phyloP scores from a whole-genome alignment of 2,329 filamentous ascomycete species.

The Furcasterigmium furcatum region DNA sequence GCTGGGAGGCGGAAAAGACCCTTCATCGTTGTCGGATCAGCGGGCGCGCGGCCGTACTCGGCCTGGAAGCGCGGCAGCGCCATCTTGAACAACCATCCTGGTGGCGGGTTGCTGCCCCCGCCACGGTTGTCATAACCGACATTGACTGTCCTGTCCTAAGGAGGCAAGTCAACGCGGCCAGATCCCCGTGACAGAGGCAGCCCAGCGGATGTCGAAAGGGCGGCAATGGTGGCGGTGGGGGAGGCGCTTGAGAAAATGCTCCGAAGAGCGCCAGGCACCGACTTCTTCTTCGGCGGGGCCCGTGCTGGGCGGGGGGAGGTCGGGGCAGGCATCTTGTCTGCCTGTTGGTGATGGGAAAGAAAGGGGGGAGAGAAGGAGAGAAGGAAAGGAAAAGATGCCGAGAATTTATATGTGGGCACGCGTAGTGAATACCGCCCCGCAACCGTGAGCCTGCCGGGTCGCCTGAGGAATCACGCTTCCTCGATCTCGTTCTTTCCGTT shows the following conservation, averaged over 20 bases:
- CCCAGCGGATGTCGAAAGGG: background rate
- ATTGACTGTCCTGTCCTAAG: background rate
- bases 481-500: background rate
- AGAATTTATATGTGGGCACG: background rate
- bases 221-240: background rate
- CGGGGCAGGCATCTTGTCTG: background rate
- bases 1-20: background rate
- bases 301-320: background rate
- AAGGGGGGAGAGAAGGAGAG: background rate
- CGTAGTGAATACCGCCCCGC: background rate
- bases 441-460: background rate
- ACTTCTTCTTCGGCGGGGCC: background rate
- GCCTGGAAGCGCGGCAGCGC: background rate
- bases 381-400: background rate
- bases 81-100: background rate
- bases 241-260: background rate
- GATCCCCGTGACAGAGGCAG: background rate
- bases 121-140: background rate
- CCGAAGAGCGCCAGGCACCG: background rate
- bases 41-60: background rate
- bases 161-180: background rate
- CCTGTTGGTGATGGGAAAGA: background rate
- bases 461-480: background rate
- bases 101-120: background rate
- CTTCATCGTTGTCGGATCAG: background rate